phyloP scores from a whole-genome alignment of 495 filamentous ascomycete genomes.

The Penicillium longicatenatum region DNA sequence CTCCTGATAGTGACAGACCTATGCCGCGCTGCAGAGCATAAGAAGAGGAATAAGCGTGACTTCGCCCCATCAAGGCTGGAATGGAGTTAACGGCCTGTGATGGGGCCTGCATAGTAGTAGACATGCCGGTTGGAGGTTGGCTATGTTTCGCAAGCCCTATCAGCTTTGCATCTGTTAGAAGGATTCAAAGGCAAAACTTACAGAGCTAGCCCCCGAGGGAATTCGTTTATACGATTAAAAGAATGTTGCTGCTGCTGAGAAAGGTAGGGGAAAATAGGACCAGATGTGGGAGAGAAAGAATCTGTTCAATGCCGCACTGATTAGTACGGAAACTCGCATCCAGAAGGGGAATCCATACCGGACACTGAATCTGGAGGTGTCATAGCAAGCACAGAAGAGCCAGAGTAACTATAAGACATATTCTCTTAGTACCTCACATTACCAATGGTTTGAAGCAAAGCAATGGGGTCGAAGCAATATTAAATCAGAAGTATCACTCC shows the following conservation, averaged over 20 bases:
- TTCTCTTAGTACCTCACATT: slow-evolving; percentile 29
- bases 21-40: slow-evolving; percentile 40
- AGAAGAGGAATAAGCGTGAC: slow-evolving; percentile 36
- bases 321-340: slow-evolving; percentile 10
- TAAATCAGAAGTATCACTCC: slow-evolving; percentile 11
- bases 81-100: slow-evolving; percentile 29
- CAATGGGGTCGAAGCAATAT: slow-evolving; percentile 1
- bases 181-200: slow-evolving; percentile 28
- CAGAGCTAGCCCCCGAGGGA: slow-evolving; percentile 46
- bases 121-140: slow-evolving; percentile 41
- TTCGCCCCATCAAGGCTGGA: slow-evolving; percentile 36
- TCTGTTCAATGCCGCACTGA: slow-evolving; percentile 31
- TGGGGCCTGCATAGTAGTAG: slow-evolving; percentile 35
- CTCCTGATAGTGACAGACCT: slow-evolving; percentile 34
- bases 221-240: slow-evolving; percentile 48
- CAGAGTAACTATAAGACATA: slow-evolving; percentile 37
- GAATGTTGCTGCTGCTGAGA: slow-evolving; percentile 30
- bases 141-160: slow-evolving; percentile 26
- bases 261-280: slow-evolving; percentile 42
- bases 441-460: slow-evolving; percentile 10
- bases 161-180: slow-evolving; percentile 12
- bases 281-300: slow-evolving; percentile 42
- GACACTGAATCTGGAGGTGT: slow-evolving; percentile 51
- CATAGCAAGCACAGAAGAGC: slow-evolving; percentile 46
- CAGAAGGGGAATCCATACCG: slow-evolving; percentile 33